Evolutionary conservation across 2,329 filamentous ascomycete species (phyloP).

Genomic region (Colletotrichum kahawae): DNA sequence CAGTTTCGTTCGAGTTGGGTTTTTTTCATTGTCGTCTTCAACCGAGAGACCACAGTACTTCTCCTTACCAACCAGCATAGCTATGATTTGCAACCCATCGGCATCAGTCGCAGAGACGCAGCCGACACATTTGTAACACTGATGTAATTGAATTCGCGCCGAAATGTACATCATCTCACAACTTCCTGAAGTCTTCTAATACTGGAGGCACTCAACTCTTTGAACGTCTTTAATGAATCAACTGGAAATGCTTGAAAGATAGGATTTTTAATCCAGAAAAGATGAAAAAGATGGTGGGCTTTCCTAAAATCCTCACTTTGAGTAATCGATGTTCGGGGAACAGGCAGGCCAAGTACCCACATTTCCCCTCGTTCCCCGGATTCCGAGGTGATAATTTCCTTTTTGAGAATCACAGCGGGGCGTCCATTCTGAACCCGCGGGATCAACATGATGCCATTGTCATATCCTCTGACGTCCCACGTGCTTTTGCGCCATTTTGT

Average conservation of each 20-base stretch:
- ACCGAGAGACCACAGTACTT: not conserved
- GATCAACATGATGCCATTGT: slow-evolving; percentile 7
- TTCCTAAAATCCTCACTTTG: not conserved
- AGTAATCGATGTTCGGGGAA: not conserved
- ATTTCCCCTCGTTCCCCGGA: not conserved
- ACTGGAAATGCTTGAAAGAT: not conserved
- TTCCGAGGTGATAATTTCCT: slow-evolving; percentile 4
- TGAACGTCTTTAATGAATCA: not conserved
- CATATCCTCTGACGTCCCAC: not conserved
- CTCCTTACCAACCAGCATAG: not conserved
- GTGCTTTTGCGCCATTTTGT: not conserved
- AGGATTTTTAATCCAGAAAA: not conserved
- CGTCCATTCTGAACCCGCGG: not conserved
- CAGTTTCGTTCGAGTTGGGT: not conserved
- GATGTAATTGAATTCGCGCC: not conserved
- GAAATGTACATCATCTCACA: not conserved
- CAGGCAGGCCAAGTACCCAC: not conserved
- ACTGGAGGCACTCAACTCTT: not conserved
- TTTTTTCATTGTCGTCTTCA: not conserved
- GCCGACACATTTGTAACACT: not conserved
- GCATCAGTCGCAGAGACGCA: not conserved
- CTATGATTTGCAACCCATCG: not conserved
- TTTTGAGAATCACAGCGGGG: not conserved
- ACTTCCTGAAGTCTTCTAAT: not conserved
- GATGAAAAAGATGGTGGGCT: not conserved